A percentile compares a stretch with the other conserved stretches of the same genome.
phyloP scores from a whole-genome alignment of 2,329 filamentous ascomycete genomes.

The Fusarium illudens region DNA sequence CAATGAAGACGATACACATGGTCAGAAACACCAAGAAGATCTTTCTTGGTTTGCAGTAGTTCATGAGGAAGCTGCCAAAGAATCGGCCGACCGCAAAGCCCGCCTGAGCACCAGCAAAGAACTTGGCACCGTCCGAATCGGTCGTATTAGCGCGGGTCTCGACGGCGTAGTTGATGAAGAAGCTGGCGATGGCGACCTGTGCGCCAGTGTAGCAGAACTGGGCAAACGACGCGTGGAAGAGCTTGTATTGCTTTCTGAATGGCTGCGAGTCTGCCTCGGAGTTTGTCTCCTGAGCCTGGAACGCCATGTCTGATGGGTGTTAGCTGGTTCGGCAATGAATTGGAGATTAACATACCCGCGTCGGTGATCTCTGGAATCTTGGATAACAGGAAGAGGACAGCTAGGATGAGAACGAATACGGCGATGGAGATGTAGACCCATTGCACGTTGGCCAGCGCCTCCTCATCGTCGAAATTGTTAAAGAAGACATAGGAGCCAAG shows the following conservation, averaged over 20 bases:
- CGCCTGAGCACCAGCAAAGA: constrained; percentile 78
- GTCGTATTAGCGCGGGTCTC: constrained; percentile 64
- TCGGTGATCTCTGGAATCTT: constrained; percentile 75
- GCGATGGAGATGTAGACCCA: constrained; percentile 81
- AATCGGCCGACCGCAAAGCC: constrained; percentile 79
- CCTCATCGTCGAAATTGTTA: constrained; percentile 64
- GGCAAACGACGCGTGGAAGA: constrained; percentile 78
- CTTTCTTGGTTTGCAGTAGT: constrained; percentile 69
- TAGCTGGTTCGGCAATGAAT: not conserved
- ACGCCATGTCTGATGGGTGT: constrained; percentile 64
- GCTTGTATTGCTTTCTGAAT: constrained; percentile 73
- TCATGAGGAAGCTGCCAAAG: constrained; percentile 72
- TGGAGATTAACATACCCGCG: constrained; percentile 43
- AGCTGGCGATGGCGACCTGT: constrained; percentile 71
- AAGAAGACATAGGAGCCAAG: constrained; percentile 80
- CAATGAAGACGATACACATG: constrained; percentile 69
- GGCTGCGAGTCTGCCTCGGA: constrained; percentile 67
- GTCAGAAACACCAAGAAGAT: constrained; percentile 74
- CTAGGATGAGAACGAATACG: constrained; percentile 73
- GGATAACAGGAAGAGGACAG: constrained; percentile 71
- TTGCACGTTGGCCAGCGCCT: constrained; percentile 72
- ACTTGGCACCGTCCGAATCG: constrained; percentile 65
- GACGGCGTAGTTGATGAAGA: constrained; percentile 78
- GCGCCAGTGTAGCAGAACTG: constrained; percentile 84
- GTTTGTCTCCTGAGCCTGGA: constrained; percentile 64